Conservation (phyloP, 352 stramenopile species). For the Halophytophthora batemanensis region DNA sequence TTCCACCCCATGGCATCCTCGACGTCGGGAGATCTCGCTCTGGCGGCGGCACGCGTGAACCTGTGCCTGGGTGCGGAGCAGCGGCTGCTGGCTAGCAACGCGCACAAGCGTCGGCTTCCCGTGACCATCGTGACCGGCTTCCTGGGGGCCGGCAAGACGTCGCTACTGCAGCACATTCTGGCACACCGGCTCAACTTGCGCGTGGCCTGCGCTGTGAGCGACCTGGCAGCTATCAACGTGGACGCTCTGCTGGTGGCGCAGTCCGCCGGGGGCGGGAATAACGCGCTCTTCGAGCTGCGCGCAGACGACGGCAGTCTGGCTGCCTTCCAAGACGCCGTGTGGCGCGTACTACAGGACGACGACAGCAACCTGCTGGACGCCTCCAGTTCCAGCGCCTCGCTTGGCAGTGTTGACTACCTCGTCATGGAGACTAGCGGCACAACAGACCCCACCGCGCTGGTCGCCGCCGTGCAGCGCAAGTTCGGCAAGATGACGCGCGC, state of each 20-base stretch:
- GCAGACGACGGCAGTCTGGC: slow-evolving; percentile 24
- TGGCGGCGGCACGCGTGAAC: slow-evolving; percentile 52
- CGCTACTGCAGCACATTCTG: slow-evolving; percentile 60
- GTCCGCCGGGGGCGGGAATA: slow-evolving; percentile 15
- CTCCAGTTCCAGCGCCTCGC: slow-evolving; percentile 18
- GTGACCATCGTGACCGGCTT: slow-evolving; percentile 72
- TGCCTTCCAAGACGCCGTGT: slow-evolving; percentile 75
- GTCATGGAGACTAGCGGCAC: slow-evolving; percentile 77
- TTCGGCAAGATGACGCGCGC: slow-evolving; percentile 80
- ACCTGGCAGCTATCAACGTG: slow-evolving; percentile 68
- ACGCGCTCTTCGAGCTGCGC: slow-evolving; percentile 31
- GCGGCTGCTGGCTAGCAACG: slow-evolving; percentile 49
- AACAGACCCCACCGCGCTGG: slow-evolving; percentile 64
- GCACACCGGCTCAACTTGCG: slow-evolving; percentile 64
- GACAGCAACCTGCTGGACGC: background rate
- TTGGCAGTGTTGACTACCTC: slow-evolving; percentile 71
- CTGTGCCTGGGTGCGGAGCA: slow-evolving; percentile 53
- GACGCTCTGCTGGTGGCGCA: slow-evolving; percentile 61
- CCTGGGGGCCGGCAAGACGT: slow-evolving; percentile 68
- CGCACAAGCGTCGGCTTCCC: slow-evolving; percentile 39
- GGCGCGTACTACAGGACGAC: slow-evolving; percentile 37
- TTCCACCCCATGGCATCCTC: background rate
- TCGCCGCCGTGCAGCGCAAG: slow-evolving; percentile 61
- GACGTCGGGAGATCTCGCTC: slow-evolving; percentile 25
- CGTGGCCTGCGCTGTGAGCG: slow-evolving; percentile 65